Evolutionary conservation across 2,329 filamentous ascomycete genomes (phyloP), one percentile per base, ranked within the genome.

Genomic region (Alternaria angustiovoidea): DNA sequence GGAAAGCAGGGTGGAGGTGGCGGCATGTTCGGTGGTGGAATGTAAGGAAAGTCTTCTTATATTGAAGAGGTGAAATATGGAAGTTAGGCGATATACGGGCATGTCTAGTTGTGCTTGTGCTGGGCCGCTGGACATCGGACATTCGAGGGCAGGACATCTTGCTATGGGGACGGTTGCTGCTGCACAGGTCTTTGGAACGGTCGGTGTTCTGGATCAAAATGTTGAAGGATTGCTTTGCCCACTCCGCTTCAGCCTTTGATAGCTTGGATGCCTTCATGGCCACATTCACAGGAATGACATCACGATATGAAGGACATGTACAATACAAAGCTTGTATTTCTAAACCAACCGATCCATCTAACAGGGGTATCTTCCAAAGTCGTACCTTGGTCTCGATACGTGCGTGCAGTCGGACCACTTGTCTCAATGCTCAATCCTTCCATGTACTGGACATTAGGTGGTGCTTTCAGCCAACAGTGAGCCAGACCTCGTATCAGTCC

Each of bases 1-100:
- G 87, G 87, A 74, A 87, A 88, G 61, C 63, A 61, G 43, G 70
- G 65, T 1, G 61, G 64, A 14, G 63, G 65, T 9, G 66, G 64
- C 4, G 71, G 64, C 5, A 74, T 72, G 70, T 74, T 74, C 57
- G 68, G 73, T 53, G 68, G 73, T 5, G 67, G 67, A 18, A 70
- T 69, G 70, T 74, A 69, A 64, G 28, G 7, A 24, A 8, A 20
- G 18, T 9, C 18, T 34, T 7, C 16, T 5, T 18, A 12, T 7
- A 12, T 7, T 7, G 41, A 42, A 9, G 20, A 22, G 18, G 41
- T 42, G 30, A 26, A 28, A 24, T 9, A 2, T 20, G 7, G 6
- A 11, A 9, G 41, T 12, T 34, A 49, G 20, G 12, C 30, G n/a
- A 18, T 22, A 20, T 42, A 38, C 22, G 20, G n/a, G 11, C 2